phyloP scores from a whole-genome alignment of 768 basidiomycete species.

The Leccinum pellstonianum region DNA sequence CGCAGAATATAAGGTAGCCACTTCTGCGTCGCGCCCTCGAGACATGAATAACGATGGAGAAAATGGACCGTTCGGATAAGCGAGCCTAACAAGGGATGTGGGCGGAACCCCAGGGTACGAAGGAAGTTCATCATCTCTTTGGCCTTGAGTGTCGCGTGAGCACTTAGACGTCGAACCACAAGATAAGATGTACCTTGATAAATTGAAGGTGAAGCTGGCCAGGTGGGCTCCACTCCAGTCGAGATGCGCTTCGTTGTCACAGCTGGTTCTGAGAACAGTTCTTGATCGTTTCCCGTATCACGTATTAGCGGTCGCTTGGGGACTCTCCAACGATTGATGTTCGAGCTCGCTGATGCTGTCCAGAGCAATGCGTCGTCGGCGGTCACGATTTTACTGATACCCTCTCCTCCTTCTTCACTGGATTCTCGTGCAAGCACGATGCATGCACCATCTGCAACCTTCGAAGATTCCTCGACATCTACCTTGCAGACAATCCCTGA shows the following conservation, averaged over 20 bases:
- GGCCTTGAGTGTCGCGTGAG: constrained; percentile 22
- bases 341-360: constrained; percentile 86
- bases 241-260: constrained; percentile 11
- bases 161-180: background rate
- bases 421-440: constrained; percentile 73
- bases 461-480: constrained; percentile 81
- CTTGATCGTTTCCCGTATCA: constrained; percentile 15
- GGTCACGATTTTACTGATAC: constrained; percentile 79
- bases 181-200: constrained; percentile 22
- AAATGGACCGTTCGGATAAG: constrained; percentile 66
- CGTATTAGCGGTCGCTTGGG: constrained; percentile 41
- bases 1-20: constrained; percentile 84
- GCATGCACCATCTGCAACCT: constrained; percentile 89
- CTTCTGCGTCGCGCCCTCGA: constrained; percentile 66
- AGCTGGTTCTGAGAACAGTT: constrained; percentile 14
- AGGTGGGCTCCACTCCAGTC: constrained; percentile 17
- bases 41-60: constrained; percentile 34
- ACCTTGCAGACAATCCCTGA: constrained; percentile 87
- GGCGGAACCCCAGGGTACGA: constrained; percentile 65
- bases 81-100: constrained; percentile 64
- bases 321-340: constrained; percentile 78
- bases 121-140: constrained; percentile 23
- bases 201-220: constrained; percentile 11
- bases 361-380: constrained; percentile 85
- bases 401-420: constrained; percentile 48